Evolutionary conservation across 805 yeast species (phyloP).

Genomic region (Metschnikowia continentalis): DNA sequence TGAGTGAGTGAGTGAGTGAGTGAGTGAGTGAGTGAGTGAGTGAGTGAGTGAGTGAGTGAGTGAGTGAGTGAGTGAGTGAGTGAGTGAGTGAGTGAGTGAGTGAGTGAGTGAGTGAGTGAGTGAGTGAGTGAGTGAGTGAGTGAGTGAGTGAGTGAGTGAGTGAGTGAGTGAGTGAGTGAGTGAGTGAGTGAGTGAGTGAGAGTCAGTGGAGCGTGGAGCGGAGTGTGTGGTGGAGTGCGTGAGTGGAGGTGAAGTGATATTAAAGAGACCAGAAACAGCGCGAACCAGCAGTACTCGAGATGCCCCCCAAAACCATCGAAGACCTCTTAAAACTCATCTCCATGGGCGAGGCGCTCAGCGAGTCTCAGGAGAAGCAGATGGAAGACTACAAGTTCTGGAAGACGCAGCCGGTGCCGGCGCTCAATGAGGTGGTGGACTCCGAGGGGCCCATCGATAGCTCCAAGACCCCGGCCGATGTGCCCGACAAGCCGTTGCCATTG

Average conservation of each 20-base stretch:
- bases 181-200: too few relatives aligned
- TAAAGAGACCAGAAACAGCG: background rate
- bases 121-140: too few relatives aligned
- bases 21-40: too few relatives aligned
- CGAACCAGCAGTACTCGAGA: background rate
- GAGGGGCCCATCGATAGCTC: constrained; percentile 79
- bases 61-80: too few relatives aligned
- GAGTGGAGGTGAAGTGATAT: background rate
- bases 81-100: too few relatives aligned
- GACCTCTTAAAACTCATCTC: constrained; percentile 56
- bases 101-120: too few relatives aligned
- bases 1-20: too few relatives aligned
- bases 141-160: too few relatives aligned
- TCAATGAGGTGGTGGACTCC: constrained; percentile 58
- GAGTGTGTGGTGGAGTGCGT: background rate
- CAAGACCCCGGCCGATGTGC: constrained; percentile 69
- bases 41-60: too few relatives aligned
- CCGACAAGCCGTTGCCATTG: constrained; percentile 66
- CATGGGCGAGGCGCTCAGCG: constrained; percentile 52
- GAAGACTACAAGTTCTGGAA: constrained; percentile 95
- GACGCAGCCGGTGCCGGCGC: constrained; percentile 88
- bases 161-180: too few relatives aligned
- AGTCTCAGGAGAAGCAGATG: constrained; percentile 55
- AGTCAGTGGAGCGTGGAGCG: too few relatives aligned
- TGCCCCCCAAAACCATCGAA: constrained; percentile 36